phyloP scores from a whole-genome alignment of 371 early-diverging fungal genomes.

The Mucor piriformis region DNA sequence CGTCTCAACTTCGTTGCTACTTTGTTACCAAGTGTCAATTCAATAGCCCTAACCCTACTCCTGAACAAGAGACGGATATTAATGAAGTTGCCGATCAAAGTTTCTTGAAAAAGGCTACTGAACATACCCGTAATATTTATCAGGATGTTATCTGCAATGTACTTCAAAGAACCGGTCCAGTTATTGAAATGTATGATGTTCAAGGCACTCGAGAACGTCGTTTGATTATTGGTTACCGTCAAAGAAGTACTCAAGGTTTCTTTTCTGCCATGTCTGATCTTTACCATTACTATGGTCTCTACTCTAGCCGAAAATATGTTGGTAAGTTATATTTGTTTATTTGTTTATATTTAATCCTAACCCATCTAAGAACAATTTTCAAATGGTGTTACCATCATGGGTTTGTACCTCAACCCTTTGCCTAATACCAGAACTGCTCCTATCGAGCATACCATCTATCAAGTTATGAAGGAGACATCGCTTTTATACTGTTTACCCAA shows the following conservation, averaged over 20 bases:
- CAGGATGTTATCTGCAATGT: constrained; percentile 83
- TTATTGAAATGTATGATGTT: constrained; percentile 89
- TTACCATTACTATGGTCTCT: constrained; percentile 97
- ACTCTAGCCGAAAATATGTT: constrained; percentile 96
- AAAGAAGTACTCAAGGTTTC: constrained; percentile 90
- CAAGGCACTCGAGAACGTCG: constrained; percentile 88
- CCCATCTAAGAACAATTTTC: constrained; percentile 88
- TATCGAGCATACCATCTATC: constrained; percentile 90
- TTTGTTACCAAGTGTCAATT: constrained; percentile 93
- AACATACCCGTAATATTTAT: constrained; percentile 90
- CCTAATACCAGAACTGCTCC: constrained; percentile 80
- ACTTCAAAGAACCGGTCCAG: constrained; percentile 91
- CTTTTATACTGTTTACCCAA: constrained; percentile 95
- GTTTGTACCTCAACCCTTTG: constrained; percentile 87
- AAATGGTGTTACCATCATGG: constrained; percentile 96
- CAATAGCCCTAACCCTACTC: constrained; percentile 79
- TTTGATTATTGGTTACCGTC: constrained; percentile 88
- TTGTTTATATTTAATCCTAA: neutral
- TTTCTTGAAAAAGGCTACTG: constrained; percentile 94
- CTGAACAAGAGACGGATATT: constrained; percentile 84
- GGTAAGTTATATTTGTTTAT: constrained; percentile 46
- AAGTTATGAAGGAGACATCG: constrained; percentile 96
- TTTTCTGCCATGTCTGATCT: constrained; percentile 96
- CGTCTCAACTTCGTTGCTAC: constrained; percentile 93
- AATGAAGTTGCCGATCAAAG: constrained; percentile 84